A percentile compares a stretch with the other conserved stretches of the same genome.
phyloP scores from a whole-genome alignment of 192 early-diverging fungal species.

The Funneliformis geosporum region DNA sequence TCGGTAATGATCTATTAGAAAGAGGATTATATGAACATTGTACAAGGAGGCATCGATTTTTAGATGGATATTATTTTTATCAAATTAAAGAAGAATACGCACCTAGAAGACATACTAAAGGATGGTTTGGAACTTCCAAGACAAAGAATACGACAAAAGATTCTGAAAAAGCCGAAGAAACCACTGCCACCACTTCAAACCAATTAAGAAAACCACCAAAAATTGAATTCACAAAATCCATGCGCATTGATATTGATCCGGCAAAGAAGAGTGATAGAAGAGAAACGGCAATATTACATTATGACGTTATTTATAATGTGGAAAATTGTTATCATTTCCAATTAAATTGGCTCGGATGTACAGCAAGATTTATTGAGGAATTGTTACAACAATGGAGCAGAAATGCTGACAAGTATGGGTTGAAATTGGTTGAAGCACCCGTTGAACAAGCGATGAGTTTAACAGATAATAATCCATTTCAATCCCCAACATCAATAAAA shows the following conservation, averaged over 20 bases:
- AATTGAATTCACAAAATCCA: slow-evolving; percentile 63
- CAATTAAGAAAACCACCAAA: not conserved
- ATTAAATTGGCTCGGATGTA: slow-evolving; percentile 95
- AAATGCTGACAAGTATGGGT: slow-evolving; percentile 81
- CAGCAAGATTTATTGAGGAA: slow-evolving; percentile 84
- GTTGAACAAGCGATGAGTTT: slow-evolving; percentile 66
- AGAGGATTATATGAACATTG: slow-evolving; percentile 71
- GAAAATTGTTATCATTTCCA: slow-evolving; percentile 90
- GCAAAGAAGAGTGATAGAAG: slow-evolving; percentile 71
- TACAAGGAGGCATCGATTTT: slow-evolving; percentile 63
- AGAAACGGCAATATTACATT: slow-evolving; percentile 85
- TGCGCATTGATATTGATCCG: slow-evolving; percentile 86
- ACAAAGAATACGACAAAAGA: slow-evolving; percentile 37
- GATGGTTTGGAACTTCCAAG: slow-evolving; percentile 45
- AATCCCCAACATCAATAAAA: slow-evolving; percentile 69
- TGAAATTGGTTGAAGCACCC: slow-evolving; percentile 89
- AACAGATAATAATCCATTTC: slow-evolving; percentile 88
- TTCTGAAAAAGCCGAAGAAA: slow-evolving; percentile 14
- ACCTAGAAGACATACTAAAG: slow-evolving; percentile 39
- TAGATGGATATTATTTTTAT: slow-evolving; percentile 94
- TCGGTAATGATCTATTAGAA: slow-evolving; percentile 78
- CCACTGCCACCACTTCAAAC: not conserved
- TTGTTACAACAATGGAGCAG: slow-evolving; percentile 77
- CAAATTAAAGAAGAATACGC: slow-evolving; percentile 60
- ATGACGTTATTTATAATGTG: slow-evolving; percentile 88